Base-by-base conservation (phyloP, 768 basidiomycete species). In the Rubroboletus satanas region DNA sequence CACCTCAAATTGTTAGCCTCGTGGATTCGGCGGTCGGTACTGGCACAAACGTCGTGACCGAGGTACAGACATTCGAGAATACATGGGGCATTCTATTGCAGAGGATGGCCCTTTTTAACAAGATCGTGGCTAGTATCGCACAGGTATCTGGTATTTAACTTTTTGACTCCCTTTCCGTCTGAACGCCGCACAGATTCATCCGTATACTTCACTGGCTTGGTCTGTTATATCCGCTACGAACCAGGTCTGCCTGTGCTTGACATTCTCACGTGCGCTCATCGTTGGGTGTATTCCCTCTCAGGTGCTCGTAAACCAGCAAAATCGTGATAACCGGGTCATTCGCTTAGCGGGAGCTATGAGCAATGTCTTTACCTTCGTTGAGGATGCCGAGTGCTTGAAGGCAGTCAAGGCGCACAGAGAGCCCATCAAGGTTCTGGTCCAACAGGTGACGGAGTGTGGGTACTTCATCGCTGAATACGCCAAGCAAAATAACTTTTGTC, bases 401-500 rank as follows among this genome's bases (percentile, higher is more conserved):
- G 36, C 17, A 3, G 36, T 56, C n/a, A 29, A 54, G 23, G 54
- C 52, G 5, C 63, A 65, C 17, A 33, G 6, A 28, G 35, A 51
- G 17, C 29, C 42, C 3, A 42, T 62, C 32, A 59, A 17, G 38
- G 35, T 46, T 45, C 26, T 64, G n/a, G 47, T 64, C 28, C 64
- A 52, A 11, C 63, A 64, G 15, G 54, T 64, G 38, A 62, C 63
- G 26, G 63, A 64, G 45, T 64, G 62, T 36, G 63, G 63, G 7
- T 65, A 65, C 31, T 64, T 64, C 50, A 62, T 64, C 17, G n/a
- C 57, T 2, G 63, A 64, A 42, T 65, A 66, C 8, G 47, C 57
- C 31, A 66, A 56, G 18, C 53, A 58, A 33, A 46, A 41, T 8
- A 56, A 11, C 15, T 65, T 64, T 18, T 65, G 63, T 64, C 1